Base-by-base conservation (phyloP, 495 filamentous ascomycete species). In the Penicillium cosmopolitanum region DNA sequence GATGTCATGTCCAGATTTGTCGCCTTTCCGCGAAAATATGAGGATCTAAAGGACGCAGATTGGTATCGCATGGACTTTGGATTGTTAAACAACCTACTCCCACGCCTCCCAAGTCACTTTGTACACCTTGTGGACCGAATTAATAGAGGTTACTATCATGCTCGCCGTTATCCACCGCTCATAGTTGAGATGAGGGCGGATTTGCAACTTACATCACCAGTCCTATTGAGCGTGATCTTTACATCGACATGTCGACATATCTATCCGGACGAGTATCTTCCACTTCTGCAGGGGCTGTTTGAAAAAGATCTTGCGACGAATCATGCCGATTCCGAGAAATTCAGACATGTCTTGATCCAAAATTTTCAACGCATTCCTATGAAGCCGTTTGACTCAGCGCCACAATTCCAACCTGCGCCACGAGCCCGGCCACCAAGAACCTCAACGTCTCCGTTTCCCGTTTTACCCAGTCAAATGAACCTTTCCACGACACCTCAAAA, bases 191-290 rank as follows among this genome's bases (percentile, higher is more conserved):
- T 91, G 1, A 61, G 81, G 19, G 57, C 51, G 4, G 47, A 55
- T 15, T 75, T 91, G n/a, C 59, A 66, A 2, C 72, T 89, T 19
- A 69, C 66, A 11, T 90, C 89, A 0, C 74, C 80, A 0, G 73
- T 80, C 3, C 58, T 91, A 11, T 83, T 89, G 62, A 68, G 58
- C 2, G 82, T 89, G 42, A 70, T 89, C 15, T 91, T 88, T 57
- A 78, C 80, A 18, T 83, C 86, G 1, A 77, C 82, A 23, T 71
- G 61, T 51, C 74, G 76, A 9, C 57, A 64, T 50, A 42, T 76
- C 3, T 70, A 69, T 38, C 65, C 62, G 11, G 34, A 5, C 15
- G 4, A 11, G 2, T n/a, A 23, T n/a, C 13, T 47, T 10, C 13
- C 7, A 21, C n/a, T 10, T 16, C 15, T 62, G 50, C 34, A 35